Evolutionary conservation across 2,329 filamentous ascomycete species (phyloP), one percentile per base, ranked within the genome.

Genomic region (Fonsecaea multimorphosa): DNA sequence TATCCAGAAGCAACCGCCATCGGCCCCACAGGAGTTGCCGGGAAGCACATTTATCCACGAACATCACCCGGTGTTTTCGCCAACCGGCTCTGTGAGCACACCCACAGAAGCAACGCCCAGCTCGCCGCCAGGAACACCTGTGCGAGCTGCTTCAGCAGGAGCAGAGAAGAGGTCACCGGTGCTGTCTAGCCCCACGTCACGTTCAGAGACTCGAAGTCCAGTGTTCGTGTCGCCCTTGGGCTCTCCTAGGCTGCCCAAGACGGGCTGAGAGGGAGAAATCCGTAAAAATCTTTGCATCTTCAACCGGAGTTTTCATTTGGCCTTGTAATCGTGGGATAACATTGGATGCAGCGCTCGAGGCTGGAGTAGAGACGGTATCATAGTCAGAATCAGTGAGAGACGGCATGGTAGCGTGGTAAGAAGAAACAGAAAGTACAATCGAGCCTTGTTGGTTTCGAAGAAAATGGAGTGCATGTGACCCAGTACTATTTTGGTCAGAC

Each of bases 91-190:
- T 29, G 55, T 31, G 19, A 53, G 58, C 31, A 58, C 61, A n/a
- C 53, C 64, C 49, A 63, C 61, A 16, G 70, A 70, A 31, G 14
- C 34, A 68, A 72, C 22, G 66, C 69, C 56, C 66, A 70, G 7
- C 69, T 77, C 62, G 68, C 69, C n/a, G 63, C 72, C n/a, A 69
- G 76, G 16, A 72, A 80, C 19, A 75, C 70, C 68, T 9, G 22
- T 54, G 52, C 52, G 19, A 7, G 12, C 19, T 44, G 1, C 59
- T 61, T 34, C 65, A 22, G 12, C 44, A 38, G 52, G 61, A 24
- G 7, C 40, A 22, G 64, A 63, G 38, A 65, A 36, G 22, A 68
- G 61, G 36, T 70, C 65, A 27, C 68, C 69, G 5, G 61, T 68
- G n/a, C 38, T 68, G 36, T 68, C 68, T 34, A 51, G 64, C n/a